A percentile compares a stretch with the other conserved stretches of the same genome.
Conservation (phyloP, 179 eudicot species). For the Camellia oleifera region DNA sequence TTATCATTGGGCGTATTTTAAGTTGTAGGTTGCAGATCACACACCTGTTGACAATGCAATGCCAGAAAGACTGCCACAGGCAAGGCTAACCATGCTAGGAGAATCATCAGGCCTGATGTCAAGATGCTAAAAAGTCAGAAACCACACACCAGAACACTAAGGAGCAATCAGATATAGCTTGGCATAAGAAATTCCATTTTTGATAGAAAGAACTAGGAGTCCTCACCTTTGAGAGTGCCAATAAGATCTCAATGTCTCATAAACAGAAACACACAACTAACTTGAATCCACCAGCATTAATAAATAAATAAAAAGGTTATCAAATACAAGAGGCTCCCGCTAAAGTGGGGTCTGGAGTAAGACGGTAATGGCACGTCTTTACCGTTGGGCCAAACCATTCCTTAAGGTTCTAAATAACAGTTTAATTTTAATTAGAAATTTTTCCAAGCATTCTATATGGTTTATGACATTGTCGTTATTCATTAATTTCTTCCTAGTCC, state of each 20-base stretch:
- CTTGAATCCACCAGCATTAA: no score
- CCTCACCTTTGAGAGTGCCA: conserved; percentile 68
- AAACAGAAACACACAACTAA: conserved; percentile 36
- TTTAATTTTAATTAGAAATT: no score
- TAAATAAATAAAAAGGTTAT: no score
- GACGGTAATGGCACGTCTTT: no score
- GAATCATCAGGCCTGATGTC: conserved; percentile 72
- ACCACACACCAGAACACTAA: neutral
- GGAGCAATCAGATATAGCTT: conserved; percentile 1
- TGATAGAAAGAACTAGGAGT: conserved; percentile 11
- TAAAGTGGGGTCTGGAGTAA: no score
- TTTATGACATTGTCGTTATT: no score
- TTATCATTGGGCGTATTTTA: neutral
- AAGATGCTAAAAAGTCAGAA: conserved; percentile 5
- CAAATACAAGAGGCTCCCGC: no score
- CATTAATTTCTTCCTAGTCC: no score
- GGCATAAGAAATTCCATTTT: neutral
- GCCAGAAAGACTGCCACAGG: conserved; percentile 85
- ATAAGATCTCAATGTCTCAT: conserved; percentile 57
- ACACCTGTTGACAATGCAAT: conserved; percentile 80
- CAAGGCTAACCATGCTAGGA: conserved; percentile 57
- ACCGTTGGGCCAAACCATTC: no score
- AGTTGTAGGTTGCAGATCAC: conserved; percentile 3
- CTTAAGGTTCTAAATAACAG: no score
- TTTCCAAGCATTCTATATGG: no score